Base-by-base conservation (phyloP, 1,284 basidiomycete species). In the Malassezia arunalokei region DNA sequence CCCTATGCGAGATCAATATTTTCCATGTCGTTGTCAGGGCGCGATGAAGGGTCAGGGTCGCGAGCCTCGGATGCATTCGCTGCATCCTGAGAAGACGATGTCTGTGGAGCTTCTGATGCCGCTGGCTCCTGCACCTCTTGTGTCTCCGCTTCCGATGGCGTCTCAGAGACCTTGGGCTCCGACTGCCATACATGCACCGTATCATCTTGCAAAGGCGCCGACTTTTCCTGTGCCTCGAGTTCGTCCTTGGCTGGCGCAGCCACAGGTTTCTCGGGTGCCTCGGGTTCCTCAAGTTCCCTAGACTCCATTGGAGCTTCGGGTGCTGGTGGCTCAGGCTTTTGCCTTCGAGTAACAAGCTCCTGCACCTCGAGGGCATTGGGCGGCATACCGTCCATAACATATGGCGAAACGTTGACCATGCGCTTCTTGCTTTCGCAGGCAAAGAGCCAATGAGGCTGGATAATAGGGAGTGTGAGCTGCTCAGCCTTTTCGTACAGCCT, bases 371-470 rank as follows among this genome's bases (percentile, higher is more conserved):
- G 45, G 2, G 64, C 61, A 43, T 73, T 73, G 1, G 67, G 64
- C 9, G 70, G 66, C 42, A 65, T 66, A 15, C 62, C 53, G 45
- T 68, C 69, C n/a, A 73, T 29, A 43, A 71, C 71, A 47, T 59
- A 73, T 8, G 60, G 33, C 29, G 66, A 64, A 47, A 71, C 71
- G 35, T 62, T 63, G 17, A 73, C 64, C 67, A 73, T 71, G 32
- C 63, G 62, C 30, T 66, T 62, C 50, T 66, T 58, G 33, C 65
- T 62, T 31, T 59, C 48, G 48, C 70, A 73, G 11, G 70, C 70
- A 56, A 70, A 65, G 50, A 71, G 59, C 70, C 70, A 73, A 50
- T 71, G 66, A 12, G 70, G 70, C 59, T 65, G 54, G 35, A 73
- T 67, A 20, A 69, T 64, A 8, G 70, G 70, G 27, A 73, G 65